These are phyloP conservation scores for Rehmannia glutinosa DNA, from an alignment of 257 asterid species.

Conservation along the genomic window DNA sequence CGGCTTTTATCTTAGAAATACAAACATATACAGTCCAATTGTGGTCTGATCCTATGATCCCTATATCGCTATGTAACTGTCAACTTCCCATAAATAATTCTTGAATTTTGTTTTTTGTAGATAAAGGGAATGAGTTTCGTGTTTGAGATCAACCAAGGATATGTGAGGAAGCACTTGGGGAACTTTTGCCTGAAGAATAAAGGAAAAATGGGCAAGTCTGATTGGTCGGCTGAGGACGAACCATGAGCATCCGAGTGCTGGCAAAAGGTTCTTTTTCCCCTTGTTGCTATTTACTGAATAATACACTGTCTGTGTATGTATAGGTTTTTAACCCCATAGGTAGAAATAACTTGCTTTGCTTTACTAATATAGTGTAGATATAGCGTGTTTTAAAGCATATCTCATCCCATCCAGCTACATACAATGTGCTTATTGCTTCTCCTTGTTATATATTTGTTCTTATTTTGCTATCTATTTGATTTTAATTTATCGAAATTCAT, in stretches of 20 bases:
- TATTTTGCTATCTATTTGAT: not conserved
- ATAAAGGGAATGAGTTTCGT: constrained; percentile 74
- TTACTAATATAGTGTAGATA: constrained; percentile 22
- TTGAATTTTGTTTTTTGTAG: constrained; percentile 33
- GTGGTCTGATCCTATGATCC: too few species aligned
- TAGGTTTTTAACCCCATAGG: constrained; percentile 12
- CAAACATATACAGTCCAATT: too few species aligned
- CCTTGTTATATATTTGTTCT: not conserved
- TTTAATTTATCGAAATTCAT: not conserved
- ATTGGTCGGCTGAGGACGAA: constrained; percentile 37
- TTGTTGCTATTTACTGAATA: not conserved
- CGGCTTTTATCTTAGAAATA: too few species aligned
- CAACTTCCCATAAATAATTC: too few species aligned
- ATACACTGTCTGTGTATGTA: constrained; percentile 9
- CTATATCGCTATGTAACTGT: too few species aligned
- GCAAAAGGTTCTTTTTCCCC: constrained; percentile 12
- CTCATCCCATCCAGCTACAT: not conserved
- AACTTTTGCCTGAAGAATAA: constrained; percentile 27
- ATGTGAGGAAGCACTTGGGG: constrained; percentile 46
- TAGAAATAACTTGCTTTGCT: constrained; percentile 19
- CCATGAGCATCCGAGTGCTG: constrained; percentile 16
- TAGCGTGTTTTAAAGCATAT: constrained; percentile 10
- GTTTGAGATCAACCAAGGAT: constrained; percentile 61
- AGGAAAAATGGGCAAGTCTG: constrained; percentile 36
- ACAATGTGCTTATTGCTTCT: not conserved